These are phyloP conservation scores for Azolla pinnata DNA, from an alignment of 75 land plant species.

Conservation along the genomic window DNA sequence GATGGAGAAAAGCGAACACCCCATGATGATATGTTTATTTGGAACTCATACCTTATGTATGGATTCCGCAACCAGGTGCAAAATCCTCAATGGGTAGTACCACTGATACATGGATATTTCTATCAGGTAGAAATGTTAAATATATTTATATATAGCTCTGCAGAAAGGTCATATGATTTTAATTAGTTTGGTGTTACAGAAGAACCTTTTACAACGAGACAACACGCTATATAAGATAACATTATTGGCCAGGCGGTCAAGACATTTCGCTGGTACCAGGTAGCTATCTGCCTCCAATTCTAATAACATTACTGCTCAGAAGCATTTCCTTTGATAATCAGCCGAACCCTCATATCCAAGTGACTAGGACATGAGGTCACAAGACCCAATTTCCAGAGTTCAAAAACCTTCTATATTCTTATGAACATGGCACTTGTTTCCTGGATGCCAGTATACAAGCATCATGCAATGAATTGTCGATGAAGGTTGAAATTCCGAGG, in stretches of 20 bases:
- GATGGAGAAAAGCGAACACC: constrained; percentile 25
- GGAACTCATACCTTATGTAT: constrained; percentile 71
- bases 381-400: no score
- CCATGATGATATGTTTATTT: constrained; percentile 78
- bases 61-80: constrained; percentile 54
- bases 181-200: constrained; percentile 32
- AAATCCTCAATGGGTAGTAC: constrained; percentile 65
- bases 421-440: no score
- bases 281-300: no score
- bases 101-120: constrained; percentile 76
- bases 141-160: background rate
- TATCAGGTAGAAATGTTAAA: constrained; percentile 40
- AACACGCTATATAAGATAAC: constrained; percentile 37
- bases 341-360: no score
- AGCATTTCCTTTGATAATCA: no score
- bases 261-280: constrained; percentile 90
- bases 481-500: no score
- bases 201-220: constrained; percentile 16
- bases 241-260: constrained; percentile 76
- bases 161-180: background rate
- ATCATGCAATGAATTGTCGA: no score
- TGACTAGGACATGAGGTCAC: no score
- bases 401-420: no score
- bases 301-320: no score
- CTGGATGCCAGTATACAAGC: no score